Evolutionary conservation across 768 basidiomycete genomes (phyloP).

Genomic region (Kwoniella dejecticola): DNA sequence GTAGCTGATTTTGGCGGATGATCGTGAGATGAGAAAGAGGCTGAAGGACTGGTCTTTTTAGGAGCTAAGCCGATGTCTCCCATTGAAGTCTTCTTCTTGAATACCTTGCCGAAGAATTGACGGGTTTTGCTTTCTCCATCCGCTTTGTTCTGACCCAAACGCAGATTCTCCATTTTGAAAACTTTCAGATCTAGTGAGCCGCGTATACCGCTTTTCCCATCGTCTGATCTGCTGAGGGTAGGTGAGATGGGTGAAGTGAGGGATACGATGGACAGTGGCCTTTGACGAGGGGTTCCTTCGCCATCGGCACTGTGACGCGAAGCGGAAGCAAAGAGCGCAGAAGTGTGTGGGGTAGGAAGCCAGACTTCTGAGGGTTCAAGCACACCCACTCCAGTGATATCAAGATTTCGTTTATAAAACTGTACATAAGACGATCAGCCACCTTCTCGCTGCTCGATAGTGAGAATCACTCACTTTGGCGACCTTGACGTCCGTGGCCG

Average conservation of each 20-base stretch:
- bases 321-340: conserved; percentile 6
- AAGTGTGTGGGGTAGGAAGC: conserved; percentile 13
- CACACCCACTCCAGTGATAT: conserved; percentile 48
- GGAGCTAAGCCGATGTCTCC: background rate
- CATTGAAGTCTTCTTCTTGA: conserved; percentile 43
- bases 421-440: conserved; percentile 11
- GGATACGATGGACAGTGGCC: conserved; percentile 40
- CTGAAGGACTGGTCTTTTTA: conserved; percentile 22
- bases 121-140: conserved; percentile 41
- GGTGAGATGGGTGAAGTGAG: conserved; percentile 38
- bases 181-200: conserved; percentile 36
- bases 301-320: conserved; percentile 21
- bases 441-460: background rate
- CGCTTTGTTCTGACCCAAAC: conserved; percentile 14
- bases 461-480: conserved; percentile 56
- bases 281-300: background rate
- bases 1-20: background rate
- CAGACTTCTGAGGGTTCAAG: conserved; percentile 52
- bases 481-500: conserved; percentile 53
- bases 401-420: conserved; percentile 51
- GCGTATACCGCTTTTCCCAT: conserved; percentile 22
- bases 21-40: conserved; percentile 19
- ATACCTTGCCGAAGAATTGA: conserved; percentile 53
- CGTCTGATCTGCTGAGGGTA: conserved; percentile 28
- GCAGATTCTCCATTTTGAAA: conserved; percentile 27